Evolutionary conservation across 176 grass and related monocot species (phyloP), one percentile per base, ranked within the genome.

Genomic region (Canna indica): DNA sequence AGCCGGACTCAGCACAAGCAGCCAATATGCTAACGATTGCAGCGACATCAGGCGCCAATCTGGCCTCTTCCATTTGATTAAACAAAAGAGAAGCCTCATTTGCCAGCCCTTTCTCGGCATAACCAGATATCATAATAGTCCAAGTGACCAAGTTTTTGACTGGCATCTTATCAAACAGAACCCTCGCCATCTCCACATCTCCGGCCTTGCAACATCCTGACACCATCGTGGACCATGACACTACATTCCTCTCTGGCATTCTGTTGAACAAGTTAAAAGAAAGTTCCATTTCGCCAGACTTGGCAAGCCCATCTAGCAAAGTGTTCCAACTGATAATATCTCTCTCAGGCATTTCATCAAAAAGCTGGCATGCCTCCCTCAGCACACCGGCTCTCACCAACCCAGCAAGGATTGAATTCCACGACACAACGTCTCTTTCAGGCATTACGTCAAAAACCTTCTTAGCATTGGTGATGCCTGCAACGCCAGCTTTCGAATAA

Each of bases 271-370:
- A 60, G 67, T 85, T 32, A 0, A 93, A 93, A 2, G 54, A 85
- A 6, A 45, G 66, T 7, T 83, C 85, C 36, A 85, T 82, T 39
- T 85, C 69, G 44, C 80, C 85, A 0, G 80, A 70, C 70, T 93
- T 93, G 31, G 78, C 81, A 20, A 86, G 81, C 16, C 75, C 83
- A 5, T 93, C 90, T 29, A 89, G 60, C 56, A 93, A 69, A 2
- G 86, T 93, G 77, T 93, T 93, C 90, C 80, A 93, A 58, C 78
- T 86, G 31, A 93, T 81, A 0, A 72, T 93, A 67, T 93, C 90
- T 78, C 70, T 81, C 57, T 88, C 80, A 0, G 78, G 83, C 90
- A 93, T 93, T 45, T 81, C 83, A 6, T 93, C 75, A 29, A 93
- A 89, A 78, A 93, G 48, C 59, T 22, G 73, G 61, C 78, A 85